Base-by-base conservation (phyloP, 371 early-diverging fungal genomes). In the Mucor plumbeus region DNA sequence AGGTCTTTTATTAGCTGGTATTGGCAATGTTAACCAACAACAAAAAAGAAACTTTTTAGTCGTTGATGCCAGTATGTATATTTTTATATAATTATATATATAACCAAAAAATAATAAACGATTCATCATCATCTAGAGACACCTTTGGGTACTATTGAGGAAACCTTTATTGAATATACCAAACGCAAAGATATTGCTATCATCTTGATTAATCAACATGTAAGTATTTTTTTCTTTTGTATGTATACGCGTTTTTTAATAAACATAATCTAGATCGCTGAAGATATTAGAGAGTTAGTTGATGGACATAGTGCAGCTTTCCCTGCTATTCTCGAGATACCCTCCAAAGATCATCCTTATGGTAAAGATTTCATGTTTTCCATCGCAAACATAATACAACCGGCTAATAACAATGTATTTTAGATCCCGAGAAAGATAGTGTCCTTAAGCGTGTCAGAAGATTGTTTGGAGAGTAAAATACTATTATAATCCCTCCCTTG, bases 331-430 rank as follows among this genome's bases (percentile, higher is more conserved):
- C 88, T 99, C 63, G 99, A 99, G 78, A 97, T 99, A 70, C 99
- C 99, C 65, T 97, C 97, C 60, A 99, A 99, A 85, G 99, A 99
- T 76, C 95, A 97, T 76, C 99, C 99, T 39, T 99, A 98, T 78
- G 89, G 87, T 85, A 83, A 70, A 57, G 60, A 35, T 40, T 79
- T 82, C 19, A 57, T 71, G 9, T 11, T 11, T 21, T 50, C 50
- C 13, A 21, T 10, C 26, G 26, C 26, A 50, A 10, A 50, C 50
- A 8, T 19, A 48, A 5, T 36, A 26, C 26, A 26, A n/a, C n/a
- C n/a, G n/a, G 26, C 26, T 26, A 26, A 26, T 26, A 26, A 26
- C 26, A 26, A 26, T 26, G 26, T 26, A 26, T 26, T 63, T 61
- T 71, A 82, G 88, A 91, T 73, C 90, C 91, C 61, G 85, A 87